Base-by-base conservation (phyloP, 2,329 filamentous ascomycete genomes). In the Aspergillus sp. region DNA sequence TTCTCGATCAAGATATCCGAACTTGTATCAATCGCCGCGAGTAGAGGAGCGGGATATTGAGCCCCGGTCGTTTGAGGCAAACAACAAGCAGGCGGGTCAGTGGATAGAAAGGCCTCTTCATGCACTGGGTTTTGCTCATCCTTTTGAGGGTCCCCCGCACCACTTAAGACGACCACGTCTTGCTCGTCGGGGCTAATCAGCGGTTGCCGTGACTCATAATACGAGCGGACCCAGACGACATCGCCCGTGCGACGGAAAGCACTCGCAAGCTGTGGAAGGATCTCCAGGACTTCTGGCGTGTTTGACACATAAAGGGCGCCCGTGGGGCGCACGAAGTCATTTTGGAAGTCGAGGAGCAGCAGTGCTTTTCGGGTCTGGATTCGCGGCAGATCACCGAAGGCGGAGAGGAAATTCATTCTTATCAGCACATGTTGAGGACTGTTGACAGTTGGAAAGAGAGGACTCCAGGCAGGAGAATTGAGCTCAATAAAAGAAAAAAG, bases 281-380 rank as follows among this genome's bases (percentile, higher is more conserved):
- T 87, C 45, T 89, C 83, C 49, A 95, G 75, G 64, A 93, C 91
- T 9, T 86, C 85, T 4, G 84, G 77, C 3, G 88, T 87, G 48
- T 86, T 83, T 41, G 81, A 80, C 54, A 93, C 86, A 13, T 87
- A 84, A 22, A 97, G 78, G 28, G 87, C 85, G 58, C 91, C 90
- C 54, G 87, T 83, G 1, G 85, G 79, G 7, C 87, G 83, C 61
- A 96, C 80, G 71, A 98, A 97, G 75, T 97, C 94, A 70, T 96
- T 92, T 73, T 98, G 95, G 41, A 96, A 86, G 71, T 97, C 94
- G 66, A 97, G 84, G 19, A 96, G 80, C 22, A 98, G 81, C 48
- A 99, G 83, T 1, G 92, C 94, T 77, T 87, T 86, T 60, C 84
- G 80, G 25, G 85, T 87, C 64, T 85, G 78, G 62, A 89, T 81